phyloP scores from a whole-genome alignment of 495 filamentous ascomycete genomes.

The Penicillium pulvis region DNA sequence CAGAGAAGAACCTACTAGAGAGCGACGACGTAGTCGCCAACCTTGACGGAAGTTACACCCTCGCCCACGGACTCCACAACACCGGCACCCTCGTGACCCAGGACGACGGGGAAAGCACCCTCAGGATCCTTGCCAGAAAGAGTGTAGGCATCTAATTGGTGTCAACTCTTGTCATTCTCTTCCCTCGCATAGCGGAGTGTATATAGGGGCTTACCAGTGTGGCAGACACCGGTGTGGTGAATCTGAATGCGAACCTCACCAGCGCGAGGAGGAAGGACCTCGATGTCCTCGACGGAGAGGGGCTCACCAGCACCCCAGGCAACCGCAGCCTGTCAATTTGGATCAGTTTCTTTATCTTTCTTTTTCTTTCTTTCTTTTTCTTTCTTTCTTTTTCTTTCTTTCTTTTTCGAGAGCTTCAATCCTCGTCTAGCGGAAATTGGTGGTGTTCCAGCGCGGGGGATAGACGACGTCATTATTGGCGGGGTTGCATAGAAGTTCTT shows the following conservation, averaged over 20 bases:
- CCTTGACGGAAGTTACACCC: conserved; percentile 90
- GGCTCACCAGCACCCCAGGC: conserved; percentile 95
- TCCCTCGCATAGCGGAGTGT: not conserved
- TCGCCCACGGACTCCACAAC: conserved; percentile 96
- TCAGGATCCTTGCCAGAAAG: conserved; percentile 97
- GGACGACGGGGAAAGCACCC: conserved; percentile 94
- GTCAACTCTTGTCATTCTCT: conserved; percentile 8
- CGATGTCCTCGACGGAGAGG: conserved; percentile 85
- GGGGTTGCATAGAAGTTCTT: conserved; percentile 17
- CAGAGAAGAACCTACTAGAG: conserved; percentile 69
- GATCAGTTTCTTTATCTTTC: conserved; percentile 1
- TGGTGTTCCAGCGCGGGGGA: conserved; percentile 2
- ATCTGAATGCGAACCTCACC: conserved; percentile 97
- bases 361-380: not conserved
- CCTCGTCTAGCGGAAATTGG: not conserved
- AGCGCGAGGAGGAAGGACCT: conserved; percentile 88
- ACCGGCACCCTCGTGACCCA: conserved; percentile 96
- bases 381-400: not conserved
- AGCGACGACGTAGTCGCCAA: conserved; percentile 79
- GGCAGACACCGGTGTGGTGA: conserved; percentile 96
- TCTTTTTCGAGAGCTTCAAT: not conserved
- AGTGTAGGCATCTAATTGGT: conserved; percentile 84
- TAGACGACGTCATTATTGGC: conserved; percentile 19
- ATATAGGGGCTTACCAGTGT: conserved; percentile 68
- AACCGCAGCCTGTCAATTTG: conserved; percentile 72